phyloP scores from a whole-genome alignment of 768 basidiomycete species.

The Boletus subparvulus region DNA sequence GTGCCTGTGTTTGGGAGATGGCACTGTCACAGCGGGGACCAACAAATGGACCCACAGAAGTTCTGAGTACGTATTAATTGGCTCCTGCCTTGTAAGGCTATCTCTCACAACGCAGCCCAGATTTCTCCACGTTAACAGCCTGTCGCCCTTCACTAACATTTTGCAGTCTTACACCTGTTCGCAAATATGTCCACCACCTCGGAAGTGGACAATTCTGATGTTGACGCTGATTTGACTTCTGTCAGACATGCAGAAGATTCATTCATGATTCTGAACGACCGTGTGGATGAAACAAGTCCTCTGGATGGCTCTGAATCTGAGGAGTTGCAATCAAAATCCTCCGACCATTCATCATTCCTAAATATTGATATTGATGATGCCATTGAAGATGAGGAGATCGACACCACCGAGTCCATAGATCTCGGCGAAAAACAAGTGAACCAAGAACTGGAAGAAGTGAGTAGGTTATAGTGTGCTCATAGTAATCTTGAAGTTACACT shows the following conservation, averaged over 20 bases:
- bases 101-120: not conserved
- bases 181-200: constrained; percentile 15
- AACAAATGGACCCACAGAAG: constrained; percentile 19
- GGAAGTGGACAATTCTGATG: constrained; percentile 12
- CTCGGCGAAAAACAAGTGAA: constrained; percentile 9
- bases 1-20: no score
- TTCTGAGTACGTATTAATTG: constrained; percentile 8
- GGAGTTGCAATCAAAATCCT: constrained; percentile 19
- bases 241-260: constrained; percentile 6
- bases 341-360: constrained; percentile 18
- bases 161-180: not conserved
- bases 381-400: constrained; percentile 15
- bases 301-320: constrained; percentile 4
- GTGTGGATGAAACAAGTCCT: not conserved
- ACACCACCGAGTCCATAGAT: constrained; percentile 11
- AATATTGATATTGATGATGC: constrained; percentile 16
- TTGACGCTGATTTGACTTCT: constrained; percentile 8
- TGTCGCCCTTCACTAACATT: not conserved
- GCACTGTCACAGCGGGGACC: constrained; percentile 1
- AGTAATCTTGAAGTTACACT: not conserved
- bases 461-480: not conserved
- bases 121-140: not conserved
- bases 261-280: constrained; percentile 7
- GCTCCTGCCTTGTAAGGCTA: not conserved
- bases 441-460: constrained; percentile 18